Base-by-base conservation (phyloP, 805 yeast genomes). In the Clavispora fructus region DNA sequence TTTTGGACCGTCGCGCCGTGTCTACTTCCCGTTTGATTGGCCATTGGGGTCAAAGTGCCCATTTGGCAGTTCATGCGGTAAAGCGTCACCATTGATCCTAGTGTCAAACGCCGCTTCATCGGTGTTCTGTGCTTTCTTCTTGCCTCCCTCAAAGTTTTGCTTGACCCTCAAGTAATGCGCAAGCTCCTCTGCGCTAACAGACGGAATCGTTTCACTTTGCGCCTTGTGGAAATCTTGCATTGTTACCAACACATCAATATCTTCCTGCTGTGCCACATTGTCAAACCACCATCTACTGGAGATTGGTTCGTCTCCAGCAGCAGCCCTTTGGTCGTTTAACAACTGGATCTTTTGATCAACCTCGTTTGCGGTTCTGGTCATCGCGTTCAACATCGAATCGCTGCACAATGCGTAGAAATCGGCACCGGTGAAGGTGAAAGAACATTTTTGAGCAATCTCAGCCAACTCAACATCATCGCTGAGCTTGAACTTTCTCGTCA, bases 401-500 rank as follows among this genome's bases (percentile, higher is more conserved):
- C 96, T 86, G 61, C 97, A 89, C 48, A 94, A 69, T 0, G 98
- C 99, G 65, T 94, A 94, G 67, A 94, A 92, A 64, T 94, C 99
- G 4, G 99, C 99, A 53, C 99, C 99, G 0, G 99, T 92, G 61
- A 82, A 91, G n/a, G 88, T 89, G 61, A 82, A 89, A 0, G 96
- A 87, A 66, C 97, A 90, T 7, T 67, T 64, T 14, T 75, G 73
- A 0, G 96, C 92, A 25, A 94, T 66, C 7, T 59, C 57, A 2
- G 59, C 56, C 47, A 91, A 67, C 46, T 84, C 75, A 3, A 91
- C 87, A 19, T 78, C 75, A 1, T 74, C 69, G 45, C 74, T 78
- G 11, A 92, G 62, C 42, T 71, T 72, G 64, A 87, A 87, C 64
- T 92, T 91, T 50, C 97, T 71, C 0, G 97, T 90, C 45, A 94